phyloP scores from a whole-genome alignment of 306 rosid species.

The Cucurbita moschata region DNA sequence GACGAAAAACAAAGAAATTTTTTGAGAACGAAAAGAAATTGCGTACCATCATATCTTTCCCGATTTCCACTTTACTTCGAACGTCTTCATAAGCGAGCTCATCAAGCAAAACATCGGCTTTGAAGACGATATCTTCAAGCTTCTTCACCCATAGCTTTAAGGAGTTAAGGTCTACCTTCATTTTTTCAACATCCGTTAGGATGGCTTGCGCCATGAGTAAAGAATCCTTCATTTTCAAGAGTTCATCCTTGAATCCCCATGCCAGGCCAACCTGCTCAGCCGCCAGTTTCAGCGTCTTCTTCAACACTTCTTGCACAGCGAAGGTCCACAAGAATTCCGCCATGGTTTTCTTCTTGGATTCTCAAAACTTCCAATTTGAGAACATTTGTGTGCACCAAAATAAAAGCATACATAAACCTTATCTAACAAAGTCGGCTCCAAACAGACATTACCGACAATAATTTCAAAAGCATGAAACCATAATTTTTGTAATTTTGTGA shows the following conservation, averaged over 20 bases:
- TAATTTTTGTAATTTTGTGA: no score
- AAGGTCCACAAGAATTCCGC: neutral
- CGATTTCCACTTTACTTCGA: neutral
- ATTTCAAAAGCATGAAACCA: no score
- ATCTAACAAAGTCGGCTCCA: no score
- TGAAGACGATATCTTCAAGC: neutral
- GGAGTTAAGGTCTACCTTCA: neutral
- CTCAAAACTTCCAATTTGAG: neutral
- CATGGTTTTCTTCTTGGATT: neutral
- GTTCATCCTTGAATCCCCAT: neutral
- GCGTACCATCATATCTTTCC: neutral
- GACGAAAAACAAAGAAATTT: neutral
- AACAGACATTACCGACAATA: no score
- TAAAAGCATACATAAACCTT: no score
- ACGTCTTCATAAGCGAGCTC: slow-evolving; percentile 1
- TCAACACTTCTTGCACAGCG: neutral
- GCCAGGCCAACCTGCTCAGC: neutral
- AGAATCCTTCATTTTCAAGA: neutral
- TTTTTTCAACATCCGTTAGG: neutral
- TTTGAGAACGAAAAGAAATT: neutral
- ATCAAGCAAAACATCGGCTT: neutral
- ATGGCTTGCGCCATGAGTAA: no score
- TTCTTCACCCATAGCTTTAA: neutral
- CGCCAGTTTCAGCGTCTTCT: neutral
- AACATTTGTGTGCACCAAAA: no score